phyloP scores from a whole-genome alignment of 1,139 yeast genomes.

The Ogataea hybrid region DNA sequence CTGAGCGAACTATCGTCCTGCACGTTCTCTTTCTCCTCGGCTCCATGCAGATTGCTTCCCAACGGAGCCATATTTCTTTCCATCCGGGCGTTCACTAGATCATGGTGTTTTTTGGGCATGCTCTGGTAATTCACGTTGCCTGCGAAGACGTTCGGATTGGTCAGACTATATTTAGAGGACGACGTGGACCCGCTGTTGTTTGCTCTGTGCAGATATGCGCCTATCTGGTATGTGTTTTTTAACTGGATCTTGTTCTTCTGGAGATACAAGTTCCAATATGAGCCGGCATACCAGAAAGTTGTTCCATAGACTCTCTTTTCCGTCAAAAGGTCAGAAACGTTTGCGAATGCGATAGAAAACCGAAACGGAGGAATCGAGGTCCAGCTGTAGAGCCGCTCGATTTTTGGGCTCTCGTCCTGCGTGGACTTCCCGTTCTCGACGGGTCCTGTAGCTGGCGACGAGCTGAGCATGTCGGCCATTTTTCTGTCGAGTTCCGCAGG shows the following conservation, averaged over 20 bases:
- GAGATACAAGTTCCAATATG: conserved; percentile 53
- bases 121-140: no score
- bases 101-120: no score
- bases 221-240: no score
- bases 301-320: conserved; percentile 48
- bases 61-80: no score
- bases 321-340: conserved; percentile 41
- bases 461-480: conserved; percentile 18
- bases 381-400: conserved; percentile 31
- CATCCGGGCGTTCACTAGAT: no score
- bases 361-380: conserved; percentile 51
- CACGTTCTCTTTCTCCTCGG: no score
- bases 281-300: conserved; percentile 56
- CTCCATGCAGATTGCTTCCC: no score
- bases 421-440: conserved; percentile 24
- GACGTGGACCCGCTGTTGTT: no score
- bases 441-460: conserved; percentile 9
- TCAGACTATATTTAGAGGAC: no score
- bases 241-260: conserved; percentile 48
- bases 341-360: conserved; percentile 48
- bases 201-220: no score
- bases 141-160: no score
- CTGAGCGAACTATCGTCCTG: no score
- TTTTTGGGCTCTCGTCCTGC: conserved; percentile 20
- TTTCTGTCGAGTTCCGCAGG: conserved; percentile 27